Evolutionary conservation across 768 basidiomycete genomes (phyloP), one percentile per base, ranked within the genome.

Genomic region (Leucocoprinus birnbaumii): DNA sequence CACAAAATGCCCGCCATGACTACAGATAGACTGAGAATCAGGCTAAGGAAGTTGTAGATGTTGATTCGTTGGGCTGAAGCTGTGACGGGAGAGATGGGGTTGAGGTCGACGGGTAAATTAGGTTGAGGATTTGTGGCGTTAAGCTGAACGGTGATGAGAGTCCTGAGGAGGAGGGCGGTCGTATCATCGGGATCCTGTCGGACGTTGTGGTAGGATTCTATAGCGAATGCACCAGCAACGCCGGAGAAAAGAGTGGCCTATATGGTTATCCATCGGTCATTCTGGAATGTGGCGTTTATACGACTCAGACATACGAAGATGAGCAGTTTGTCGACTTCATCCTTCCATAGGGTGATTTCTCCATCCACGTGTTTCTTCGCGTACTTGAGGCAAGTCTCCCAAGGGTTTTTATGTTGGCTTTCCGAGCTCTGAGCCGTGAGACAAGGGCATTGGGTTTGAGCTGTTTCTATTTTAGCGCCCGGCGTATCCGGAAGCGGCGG

Each of bases 191-290:
- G 59, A 42, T 65, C 58, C 34, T 59, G 45, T 22, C 63, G 51
- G 9, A 68, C 60, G 55, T 53, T 55, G 10, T 58, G 51, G 47
- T 59, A 65, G 1, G 64, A 63, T 42, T 64, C 60, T n/a, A 65
- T 53, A 19, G 61, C 58, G 38, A 68, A 68, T 1, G 64, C 63
- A 7, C 61, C 62, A 7, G 63, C 65, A 21, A 62, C 59, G n/a
- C 59, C 64, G 6, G 65, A 63, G 47, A 66, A 66, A 22, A 63
- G 57, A 19, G 61, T 61, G 8, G 63, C 63, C 65, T 31, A 31
- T 66, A 22, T 19, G 19, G 2, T 38, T 3, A 26, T 10, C 4
- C 13, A 18, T 27, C n/a, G 11, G 31, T 31, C 6, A 31, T 5
- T 11, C 31, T 5, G 11, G 31, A 31, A 31, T 31, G 5, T 31